Percentiles rank a stretch among this genome's conserved stretches.
These are phyloP conservation scores for Coprinopsis marcescibilis DNA, from an alignment of 768 basidiomycete species.

Conservation along the genomic window DNA sequence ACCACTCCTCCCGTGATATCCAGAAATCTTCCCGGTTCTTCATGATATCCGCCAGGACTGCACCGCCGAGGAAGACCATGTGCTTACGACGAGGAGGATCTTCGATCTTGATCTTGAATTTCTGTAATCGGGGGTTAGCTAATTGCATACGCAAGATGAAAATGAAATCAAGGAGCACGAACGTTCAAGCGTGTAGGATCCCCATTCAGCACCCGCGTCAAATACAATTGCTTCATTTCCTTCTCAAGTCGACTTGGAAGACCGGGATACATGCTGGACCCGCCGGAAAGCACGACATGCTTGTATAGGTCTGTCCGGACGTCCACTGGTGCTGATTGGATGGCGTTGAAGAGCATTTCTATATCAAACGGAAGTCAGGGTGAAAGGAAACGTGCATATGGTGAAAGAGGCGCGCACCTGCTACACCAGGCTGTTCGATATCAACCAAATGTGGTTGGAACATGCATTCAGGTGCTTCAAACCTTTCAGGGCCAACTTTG, in stretches of 20 bases:
- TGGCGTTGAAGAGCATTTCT: conserved; percentile 97
- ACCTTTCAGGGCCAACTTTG: conserved; percentile 97
- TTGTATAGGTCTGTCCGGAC: conserved; percentile 90
- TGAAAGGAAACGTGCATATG: no score
- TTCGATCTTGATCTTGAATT: conserved; percentile 99
- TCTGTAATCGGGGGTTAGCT: conserved; percentile 46
- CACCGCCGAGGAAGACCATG: conserved; percentile 99
- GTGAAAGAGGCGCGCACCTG: no score
- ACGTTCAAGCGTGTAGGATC: conserved; percentile 85
- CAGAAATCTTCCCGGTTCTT: conserved; percentile 91
- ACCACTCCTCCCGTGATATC: conserved; percentile 93
- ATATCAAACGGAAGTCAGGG: neutral
- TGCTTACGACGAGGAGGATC: conserved; percentile 98
- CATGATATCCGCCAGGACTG: conserved; percentile 99
- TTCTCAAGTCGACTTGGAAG: conserved; percentile 95
- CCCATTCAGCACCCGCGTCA: conserved; percentile 81
- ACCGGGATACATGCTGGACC: conserved; percentile 98
- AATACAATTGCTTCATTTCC: conserved; percentile 99
- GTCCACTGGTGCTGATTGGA: conserved; percentile 88
- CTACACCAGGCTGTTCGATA: conserved; percentile 93
- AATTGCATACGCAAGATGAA: neutral
- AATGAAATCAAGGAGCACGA: conserved; percentile 25
- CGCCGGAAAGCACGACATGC: conserved; percentile 95
- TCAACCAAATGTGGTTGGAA: conserved; percentile 99
- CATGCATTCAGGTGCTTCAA: conserved; percentile 99